These are phyloP conservation scores for Pyrenula massariospora DNA, from an alignment of 495 filamentous ascomycete genomes.

Conservation along the genomic window DNA sequence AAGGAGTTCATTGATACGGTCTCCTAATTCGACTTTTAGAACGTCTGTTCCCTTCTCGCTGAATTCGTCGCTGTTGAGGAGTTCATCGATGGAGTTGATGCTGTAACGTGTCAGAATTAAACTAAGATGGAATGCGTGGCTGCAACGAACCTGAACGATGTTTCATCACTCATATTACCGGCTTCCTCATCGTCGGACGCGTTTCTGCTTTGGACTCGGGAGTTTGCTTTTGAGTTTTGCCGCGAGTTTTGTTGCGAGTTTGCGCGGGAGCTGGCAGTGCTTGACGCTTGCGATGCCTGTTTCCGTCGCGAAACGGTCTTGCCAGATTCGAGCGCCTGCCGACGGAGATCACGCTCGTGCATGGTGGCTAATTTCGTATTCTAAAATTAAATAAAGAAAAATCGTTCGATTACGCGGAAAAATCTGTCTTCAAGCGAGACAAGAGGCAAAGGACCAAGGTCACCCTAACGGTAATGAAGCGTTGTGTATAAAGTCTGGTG, in stretches of 20 bases:
- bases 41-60: conserved; percentile 36
- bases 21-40: conserved; percentile 56
- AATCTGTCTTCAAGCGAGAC: background rate
- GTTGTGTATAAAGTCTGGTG: background rate
- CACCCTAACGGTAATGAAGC: background rate
- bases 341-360: conserved; percentile 64
- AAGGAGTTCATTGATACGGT: conserved; percentile 68
- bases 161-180: conserved; percentile 53
- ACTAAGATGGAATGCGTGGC: conserved; percentile 1
- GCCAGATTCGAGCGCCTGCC: conserved; percentile 72
- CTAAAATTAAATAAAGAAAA: too few species aligned
- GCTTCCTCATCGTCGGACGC: conserved; percentile 71
- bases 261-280: conserved; percentile 49
- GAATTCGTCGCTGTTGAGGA: conserved; percentile 39
- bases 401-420: too few species aligned
- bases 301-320: conserved; percentile 85
- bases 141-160: conserved; percentile 50
- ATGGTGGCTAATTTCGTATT: too few species aligned
- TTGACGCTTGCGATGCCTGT: conserved; percentile 60
- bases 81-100: conserved; percentile 45
- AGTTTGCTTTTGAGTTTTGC: conserved; percentile 40
- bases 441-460: background rate
- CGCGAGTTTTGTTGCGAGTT: conserved; percentile 53
- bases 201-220: conserved; percentile 38
- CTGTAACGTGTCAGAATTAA: conserved; percentile 9